phyloP scores from a whole-genome alignment of 257 asterid genomes.

The Phtheirospermum japonicum region DNA sequence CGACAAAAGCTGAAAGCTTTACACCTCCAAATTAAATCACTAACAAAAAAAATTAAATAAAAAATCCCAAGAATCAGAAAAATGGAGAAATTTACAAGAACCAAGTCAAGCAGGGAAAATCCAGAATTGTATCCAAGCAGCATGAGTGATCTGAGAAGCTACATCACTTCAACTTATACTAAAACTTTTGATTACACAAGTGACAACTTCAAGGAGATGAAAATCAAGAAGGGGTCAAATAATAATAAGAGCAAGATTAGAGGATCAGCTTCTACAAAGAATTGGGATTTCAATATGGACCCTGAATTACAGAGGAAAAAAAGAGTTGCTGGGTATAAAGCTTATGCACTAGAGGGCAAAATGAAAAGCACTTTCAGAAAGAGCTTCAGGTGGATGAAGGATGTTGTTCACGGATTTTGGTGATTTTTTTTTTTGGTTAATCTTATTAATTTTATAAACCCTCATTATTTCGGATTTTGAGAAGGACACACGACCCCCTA shows the following conservation, averaged over 20 bases:
- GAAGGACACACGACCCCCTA: no score
- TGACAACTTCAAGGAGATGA: slow-evolving; percentile 32
- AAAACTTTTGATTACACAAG: background rate
- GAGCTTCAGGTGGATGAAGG: slow-evolving; percentile 82
- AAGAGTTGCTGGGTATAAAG: slow-evolving; percentile 76
- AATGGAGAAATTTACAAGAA: slow-evolving; percentile 59
- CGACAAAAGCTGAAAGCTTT: slow-evolving; percentile 1
- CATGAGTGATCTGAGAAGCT: slow-evolving; percentile 71
- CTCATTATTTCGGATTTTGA: no score
- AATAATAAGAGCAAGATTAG: slow-evolving; percentile 38
- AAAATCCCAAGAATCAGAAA: background rate
- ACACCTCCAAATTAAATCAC: slow-evolving; percentile 14
- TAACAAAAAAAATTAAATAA: no score
- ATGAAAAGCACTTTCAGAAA: slow-evolving; percentile 68
- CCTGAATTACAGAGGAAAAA: slow-evolving; percentile 85
- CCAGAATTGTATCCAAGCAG: slow-evolving; percentile 36
- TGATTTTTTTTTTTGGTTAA: slow-evolving; percentile 35
- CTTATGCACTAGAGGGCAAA: slow-evolving; percentile 68
- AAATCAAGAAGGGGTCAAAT: slow-evolving; percentile 37
- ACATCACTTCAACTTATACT: slow-evolving; percentile 52
- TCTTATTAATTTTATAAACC: no score
- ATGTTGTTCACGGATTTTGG: slow-evolving; percentile 64
- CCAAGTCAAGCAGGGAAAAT: slow-evolving; percentile 45
- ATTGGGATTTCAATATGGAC: slow-evolving; percentile 52
- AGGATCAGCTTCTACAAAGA: slow-evolving; percentile 27